A percentile compares a stretch with the other conserved stretches of the same genome.
Conservation (phyloP, 75 land plant species). For the Picea glauca region DNA sequence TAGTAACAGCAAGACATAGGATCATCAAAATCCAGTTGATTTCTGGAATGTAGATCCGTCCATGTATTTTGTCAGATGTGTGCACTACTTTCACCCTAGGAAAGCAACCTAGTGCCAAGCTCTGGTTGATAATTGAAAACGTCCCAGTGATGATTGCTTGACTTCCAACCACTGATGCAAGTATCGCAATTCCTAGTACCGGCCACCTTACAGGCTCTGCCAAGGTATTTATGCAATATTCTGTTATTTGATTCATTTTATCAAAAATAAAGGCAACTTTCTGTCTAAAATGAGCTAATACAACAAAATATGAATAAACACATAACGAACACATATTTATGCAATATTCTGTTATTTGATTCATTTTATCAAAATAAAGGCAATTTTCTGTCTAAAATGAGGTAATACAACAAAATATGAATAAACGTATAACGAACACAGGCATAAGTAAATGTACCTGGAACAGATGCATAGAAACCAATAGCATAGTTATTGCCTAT, state of each 20-base stretch:
- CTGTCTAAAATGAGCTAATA: background rate
- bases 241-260: background rate
- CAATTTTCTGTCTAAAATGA: background rate
- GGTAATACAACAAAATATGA: background rate
- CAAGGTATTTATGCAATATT: background rate
- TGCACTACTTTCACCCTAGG: constrained; percentile 39
- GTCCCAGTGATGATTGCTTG: constrained; percentile 39
- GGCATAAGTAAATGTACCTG: constrained; percentile 32
- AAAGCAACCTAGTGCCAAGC: constrained; percentile 33
- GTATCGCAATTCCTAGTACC: constrained; percentile 31
- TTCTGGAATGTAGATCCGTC: constrained; percentile 43
- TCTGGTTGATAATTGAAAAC: constrained; percentile 36
- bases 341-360: too few relatives aligned
- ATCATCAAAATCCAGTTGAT: constrained; percentile 37
- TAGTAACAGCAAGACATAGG: constrained; percentile 24
- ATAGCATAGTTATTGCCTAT: constrained; percentile 14
- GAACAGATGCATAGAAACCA: constrained; percentile 54
- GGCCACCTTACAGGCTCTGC: constrained; percentile 35
- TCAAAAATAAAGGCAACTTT: background rate
- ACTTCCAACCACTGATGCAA: constrained; percentile 41
- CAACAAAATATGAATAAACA: background rate
- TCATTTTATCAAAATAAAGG: background rate
- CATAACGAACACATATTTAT: background rate
- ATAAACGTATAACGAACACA: background rate
- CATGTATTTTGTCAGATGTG: constrained; percentile 26